Conservation (phyloP, 2,329 filamentous ascomycete genomes). For the Didymella glomerata region DNA sequence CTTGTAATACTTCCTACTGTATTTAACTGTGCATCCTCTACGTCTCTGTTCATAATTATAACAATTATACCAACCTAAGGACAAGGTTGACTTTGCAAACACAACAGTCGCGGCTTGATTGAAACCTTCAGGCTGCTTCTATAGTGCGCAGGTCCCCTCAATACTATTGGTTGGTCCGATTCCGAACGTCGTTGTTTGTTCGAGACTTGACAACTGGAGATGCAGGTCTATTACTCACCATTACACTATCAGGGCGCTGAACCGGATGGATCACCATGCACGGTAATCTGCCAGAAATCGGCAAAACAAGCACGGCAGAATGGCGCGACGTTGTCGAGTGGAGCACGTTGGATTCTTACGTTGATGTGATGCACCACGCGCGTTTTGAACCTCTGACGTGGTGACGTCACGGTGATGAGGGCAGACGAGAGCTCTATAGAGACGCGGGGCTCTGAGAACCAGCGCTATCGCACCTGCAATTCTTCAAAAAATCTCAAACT, state of each 20-base stretch:
- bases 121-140: no score
- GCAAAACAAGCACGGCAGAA: constrained; percentile 18
- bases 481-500: not conserved
- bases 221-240: no score
- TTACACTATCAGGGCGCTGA: constrained; percentile 2
- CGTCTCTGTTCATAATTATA: no score
- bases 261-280: constrained; percentile 15
- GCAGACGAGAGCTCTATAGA: constrained; percentile 20
- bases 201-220: no score
- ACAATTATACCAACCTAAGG: no score
- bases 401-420: constrained; percentile 8
- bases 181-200: no score
- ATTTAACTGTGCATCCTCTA: no score
- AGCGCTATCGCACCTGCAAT: constrained; percentile 8
- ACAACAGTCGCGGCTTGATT: no score
- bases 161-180: no score
- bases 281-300: constrained; percentile 12
- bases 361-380: constrained; percentile 13
- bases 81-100: no score
- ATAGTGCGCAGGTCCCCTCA: no score
- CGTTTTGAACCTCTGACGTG: constrained; percentile 10
- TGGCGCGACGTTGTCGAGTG: constrained; percentile 19
- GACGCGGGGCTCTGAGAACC: constrained; percentile 12
- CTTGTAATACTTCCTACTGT: no score
- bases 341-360: constrained; percentile 12